Conservation (phyloP, 2,329 filamentous ascomycete species). For the Aspergillus transmontanensis region DNA sequence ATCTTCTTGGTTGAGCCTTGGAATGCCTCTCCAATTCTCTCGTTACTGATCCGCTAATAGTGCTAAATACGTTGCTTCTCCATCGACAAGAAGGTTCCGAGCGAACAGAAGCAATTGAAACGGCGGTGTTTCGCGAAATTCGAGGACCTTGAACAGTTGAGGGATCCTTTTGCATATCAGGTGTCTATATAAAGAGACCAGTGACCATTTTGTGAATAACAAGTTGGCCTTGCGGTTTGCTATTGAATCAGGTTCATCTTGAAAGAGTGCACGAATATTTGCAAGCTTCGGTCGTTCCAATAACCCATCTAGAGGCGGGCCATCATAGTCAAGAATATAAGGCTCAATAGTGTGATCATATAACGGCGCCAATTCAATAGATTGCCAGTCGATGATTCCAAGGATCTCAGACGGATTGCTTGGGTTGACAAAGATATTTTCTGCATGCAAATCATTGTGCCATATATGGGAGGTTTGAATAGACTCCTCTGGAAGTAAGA, state of each 20-base stretch:
- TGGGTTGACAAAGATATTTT: constrained; percentile 28
- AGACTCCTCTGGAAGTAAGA: constrained; percentile 14
- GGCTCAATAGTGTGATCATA: neutral
- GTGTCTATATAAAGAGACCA: neutral
- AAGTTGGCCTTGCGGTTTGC: neutral
- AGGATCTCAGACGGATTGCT: constrained; percentile 6
- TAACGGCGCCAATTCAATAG: constrained; percentile 10
- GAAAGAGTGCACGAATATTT: neutral
- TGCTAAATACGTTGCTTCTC: neutral
- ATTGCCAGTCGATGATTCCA: constrained; percentile 17
- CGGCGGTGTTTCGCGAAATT: neutral
- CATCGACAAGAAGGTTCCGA: neutral
- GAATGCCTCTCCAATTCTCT: neutral
- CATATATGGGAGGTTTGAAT: constrained; percentile 26
- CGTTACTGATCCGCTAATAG: neutral
- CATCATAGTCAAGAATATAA: neutral
- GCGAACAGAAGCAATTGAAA: neutral
- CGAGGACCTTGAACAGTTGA: neutral
- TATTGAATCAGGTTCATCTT: neutral
- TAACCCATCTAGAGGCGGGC: neutral
- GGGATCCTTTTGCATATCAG: neutral
- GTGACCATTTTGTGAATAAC: neutral
- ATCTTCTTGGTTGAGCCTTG: neutral
- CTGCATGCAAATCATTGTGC: constrained; percentile 25
- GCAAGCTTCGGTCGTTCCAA: neutral